A percentile compares a stretch with the other conserved stretches of the same genome.
Evolutionary conservation across 768 basidiomycete species (phyloP).

Genomic region (Hypholoma sublateritium): DNA sequence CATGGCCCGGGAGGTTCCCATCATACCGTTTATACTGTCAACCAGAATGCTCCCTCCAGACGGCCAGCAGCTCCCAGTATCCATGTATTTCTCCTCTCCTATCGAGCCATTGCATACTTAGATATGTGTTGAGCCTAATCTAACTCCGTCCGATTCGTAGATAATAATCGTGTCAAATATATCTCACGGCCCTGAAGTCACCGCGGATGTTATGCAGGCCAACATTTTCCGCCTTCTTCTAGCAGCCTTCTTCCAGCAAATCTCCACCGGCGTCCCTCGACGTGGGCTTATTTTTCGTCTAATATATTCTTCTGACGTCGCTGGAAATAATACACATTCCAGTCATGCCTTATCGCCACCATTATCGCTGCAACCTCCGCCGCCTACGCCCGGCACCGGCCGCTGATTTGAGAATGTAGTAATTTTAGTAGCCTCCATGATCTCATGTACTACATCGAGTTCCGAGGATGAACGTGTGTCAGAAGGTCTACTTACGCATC

Average conservation of each 20-base stretch:
- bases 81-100: not conserved
- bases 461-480: too few relatives aligned
- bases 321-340: not conserved
- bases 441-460: too few relatives aligned
- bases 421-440: too few relatives aligned
- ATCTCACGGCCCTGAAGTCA: not conserved
- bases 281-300: not conserved
- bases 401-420: too few relatives aligned
- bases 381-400: too few relatives aligned
- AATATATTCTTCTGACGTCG: not conserved
- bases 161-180: not conserved
- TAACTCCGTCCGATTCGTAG: not conserved
- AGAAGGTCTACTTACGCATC: too few relatives aligned
- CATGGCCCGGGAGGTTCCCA: not conserved
- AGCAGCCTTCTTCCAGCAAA: not conserved
- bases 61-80: not conserved
- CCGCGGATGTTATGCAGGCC: slow-evolving; percentile 2
- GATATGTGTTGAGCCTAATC: not conserved
- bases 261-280: not conserved
- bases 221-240: not conserved
- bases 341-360: not conserved
- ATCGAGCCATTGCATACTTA: not conserved
- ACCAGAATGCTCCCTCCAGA: not conserved
- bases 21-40: not conserved
- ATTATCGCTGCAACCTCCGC: too few relatives aligned